Conservation (phyloP, 73 alveolate genomes). For the Symbiodinium natans region DNA sequence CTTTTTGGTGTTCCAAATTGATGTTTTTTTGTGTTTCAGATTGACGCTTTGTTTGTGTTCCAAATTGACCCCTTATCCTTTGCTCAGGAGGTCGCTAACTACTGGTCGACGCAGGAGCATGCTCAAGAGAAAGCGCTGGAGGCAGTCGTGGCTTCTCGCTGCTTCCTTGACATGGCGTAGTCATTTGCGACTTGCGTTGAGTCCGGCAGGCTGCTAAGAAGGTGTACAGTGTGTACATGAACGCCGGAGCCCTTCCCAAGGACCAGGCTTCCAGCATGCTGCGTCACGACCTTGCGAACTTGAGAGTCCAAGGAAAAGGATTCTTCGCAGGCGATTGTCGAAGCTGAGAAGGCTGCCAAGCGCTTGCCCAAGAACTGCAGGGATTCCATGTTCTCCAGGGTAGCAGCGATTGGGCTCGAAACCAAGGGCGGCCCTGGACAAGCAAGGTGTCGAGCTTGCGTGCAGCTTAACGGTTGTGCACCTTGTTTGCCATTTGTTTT, state of each 20-base stretch:
- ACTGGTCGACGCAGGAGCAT: background rate
- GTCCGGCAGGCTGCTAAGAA: background rate
- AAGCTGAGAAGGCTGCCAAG: background rate
- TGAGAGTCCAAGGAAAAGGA: too few relatives aligned
- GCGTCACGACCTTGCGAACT: too few relatives aligned
- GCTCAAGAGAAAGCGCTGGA: background rate
- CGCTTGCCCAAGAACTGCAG: background rate
- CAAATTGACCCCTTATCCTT: too few relatives aligned
- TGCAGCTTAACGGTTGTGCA: background rate
- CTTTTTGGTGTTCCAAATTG: too few relatives aligned
- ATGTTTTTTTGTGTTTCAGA: too few relatives aligned
- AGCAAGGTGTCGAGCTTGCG: slow-evolving; percentile 22
- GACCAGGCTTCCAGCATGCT: too few relatives aligned
- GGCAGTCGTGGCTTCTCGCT: too few relatives aligned
- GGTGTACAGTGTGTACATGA: background rate
- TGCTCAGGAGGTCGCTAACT: background rate
- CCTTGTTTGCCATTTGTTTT: background rate
- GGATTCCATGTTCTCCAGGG: too few relatives aligned
- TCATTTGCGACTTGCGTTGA: background rate
- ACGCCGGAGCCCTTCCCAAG: background rate
- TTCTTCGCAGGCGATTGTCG: background rate
- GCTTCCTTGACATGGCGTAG: background rate
- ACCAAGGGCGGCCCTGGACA: slow-evolving; percentile 15
- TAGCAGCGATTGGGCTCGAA: too few relatives aligned
- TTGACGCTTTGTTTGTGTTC: too few relatives aligned